Evolutionary conservation across 345 rosid genomes (phyloP), one percentile per base, ranked within the genome.

Genomic region (Diplotaxis tenuifolia): DNA sequence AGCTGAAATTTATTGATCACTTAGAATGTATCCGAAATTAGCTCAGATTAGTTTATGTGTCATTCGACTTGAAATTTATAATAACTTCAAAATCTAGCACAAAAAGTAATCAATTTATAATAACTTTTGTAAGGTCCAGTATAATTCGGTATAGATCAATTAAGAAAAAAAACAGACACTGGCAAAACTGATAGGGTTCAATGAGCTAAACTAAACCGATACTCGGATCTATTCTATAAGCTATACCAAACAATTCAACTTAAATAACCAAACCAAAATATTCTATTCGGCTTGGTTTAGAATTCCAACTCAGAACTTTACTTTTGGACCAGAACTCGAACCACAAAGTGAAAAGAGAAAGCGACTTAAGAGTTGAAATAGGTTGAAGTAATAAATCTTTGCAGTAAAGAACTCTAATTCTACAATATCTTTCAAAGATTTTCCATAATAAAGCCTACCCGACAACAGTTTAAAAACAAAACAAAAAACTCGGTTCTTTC

Each of bases 371-470:
- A 59, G 23, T 16, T 62, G 58, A 50, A 42, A 60, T 34, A 5
- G 53, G 65, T 68, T 54, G 23, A 20, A 4, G 71, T 65, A 52
- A 45, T 7, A 62, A 75, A 75, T 75, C 15, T 21, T 62, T 21
- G 22, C 36, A 68, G 65, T 62, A 40, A 75, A 62, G 65, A 75
- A 40, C 58, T 67, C 10, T 9, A 45, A 47, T 47, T 47, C 62
- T 54, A 54, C 57, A 19, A 8, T 14, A 61, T 38, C 34, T 61
- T 52, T 10, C 53, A 67, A 45, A 68, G 7, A 15, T 53, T 28
- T 68, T 28, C 61, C 62, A 16, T 4, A 67, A 34, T 31, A 29
- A 57, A 56, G 34, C 9, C 20, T 57, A 29, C 15, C 50, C 53
- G 68, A 25, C 45, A 75, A 53, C 74, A 19, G 63, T 67, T 47